phyloP scores from a whole-genome alignment of 2,329 filamentous ascomycete genomes.

The Zymoseptoria pseudotritici region DNA sequence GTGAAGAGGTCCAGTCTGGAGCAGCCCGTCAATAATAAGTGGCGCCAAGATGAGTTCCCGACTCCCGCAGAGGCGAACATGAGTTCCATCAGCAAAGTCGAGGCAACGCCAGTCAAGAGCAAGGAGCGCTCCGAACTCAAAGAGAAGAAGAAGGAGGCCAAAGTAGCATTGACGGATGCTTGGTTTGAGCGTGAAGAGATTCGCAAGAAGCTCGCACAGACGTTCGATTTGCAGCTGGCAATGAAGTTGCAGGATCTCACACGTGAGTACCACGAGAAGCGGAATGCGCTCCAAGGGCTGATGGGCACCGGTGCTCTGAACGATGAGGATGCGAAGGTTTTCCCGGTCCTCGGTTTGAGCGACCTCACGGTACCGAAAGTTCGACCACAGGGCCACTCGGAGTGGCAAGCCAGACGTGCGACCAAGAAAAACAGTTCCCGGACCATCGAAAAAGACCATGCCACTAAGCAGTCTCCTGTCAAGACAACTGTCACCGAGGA shows the following conservation, averaged over 20 bases:
- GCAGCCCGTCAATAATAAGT: background rate
- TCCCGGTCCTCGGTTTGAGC: conserved; percentile 9
- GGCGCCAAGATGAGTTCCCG: background rate
- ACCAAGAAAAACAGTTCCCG: background rate
- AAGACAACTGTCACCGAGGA: background rate
- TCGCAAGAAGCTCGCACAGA: conserved; percentile 8
- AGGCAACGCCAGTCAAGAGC: background rate
- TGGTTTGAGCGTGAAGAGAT: conserved; percentile 16
- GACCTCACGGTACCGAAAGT: conserved; percentile 9
- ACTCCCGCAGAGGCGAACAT: background rate
- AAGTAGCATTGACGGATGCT: conserved; percentile 13
- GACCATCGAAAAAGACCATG: background rate
- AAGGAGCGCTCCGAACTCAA: background rate
- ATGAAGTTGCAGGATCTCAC: conserved; percentile 7
- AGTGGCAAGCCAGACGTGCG: background rate
- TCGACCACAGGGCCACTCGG: conserved; percentile 2
- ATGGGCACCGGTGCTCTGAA: conserved; percentile 17
- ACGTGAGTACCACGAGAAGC: conserved; percentile 10
- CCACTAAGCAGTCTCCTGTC: background rate
- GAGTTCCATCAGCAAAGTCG: background rate
- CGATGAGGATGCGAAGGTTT: conserved; percentile 14
- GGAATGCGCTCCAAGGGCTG: conserved; percentile 7
- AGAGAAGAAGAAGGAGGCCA: conserved; percentile 9
- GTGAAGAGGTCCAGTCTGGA: background rate
- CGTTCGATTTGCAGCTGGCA: conserved; percentile 7